Evolutionary conservation across 2,329 filamentous ascomycete species (phyloP).

Genomic region (Metarhizium sp.): DNA sequence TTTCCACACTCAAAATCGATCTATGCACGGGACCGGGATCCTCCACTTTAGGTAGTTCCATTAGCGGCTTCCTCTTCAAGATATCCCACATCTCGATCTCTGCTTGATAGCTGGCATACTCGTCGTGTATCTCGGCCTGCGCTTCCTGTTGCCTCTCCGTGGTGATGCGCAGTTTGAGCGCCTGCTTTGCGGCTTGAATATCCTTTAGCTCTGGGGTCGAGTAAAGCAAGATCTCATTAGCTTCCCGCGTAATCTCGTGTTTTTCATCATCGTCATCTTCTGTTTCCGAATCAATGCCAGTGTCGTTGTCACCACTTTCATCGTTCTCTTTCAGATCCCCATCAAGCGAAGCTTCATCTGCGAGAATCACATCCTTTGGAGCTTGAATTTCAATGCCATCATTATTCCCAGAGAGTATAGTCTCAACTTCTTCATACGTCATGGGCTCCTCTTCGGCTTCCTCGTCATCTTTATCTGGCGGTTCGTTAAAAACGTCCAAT

Average conservation of each 20-base stretch:
- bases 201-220: constrained; percentile 30
- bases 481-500: constrained; percentile 35
- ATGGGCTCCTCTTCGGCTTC: constrained; percentile 21
- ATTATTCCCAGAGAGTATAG: constrained; percentile 16
- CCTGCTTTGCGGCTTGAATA: constrained; percentile 23
- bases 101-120: constrained; percentile 27
- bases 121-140: constrained; percentile 33
- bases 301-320: constrained; percentile 10
- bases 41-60: constrained; percentile 20
- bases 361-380: neutral
- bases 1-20: constrained; percentile 23
- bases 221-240: constrained; percentile 31
- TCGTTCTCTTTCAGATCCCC: constrained; percentile 6
- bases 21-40: constrained; percentile 18
- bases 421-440: constrained; percentile 35
- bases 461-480: constrained; percentile 12
- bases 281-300: constrained; percentile 7
- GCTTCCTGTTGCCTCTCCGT: constrained; percentile 32
- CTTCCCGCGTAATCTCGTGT: constrained; percentile 24
- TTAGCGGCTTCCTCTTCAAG: constrained; percentile 28
- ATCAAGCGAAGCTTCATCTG: neutral
- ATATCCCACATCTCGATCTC: constrained; percentile 38
- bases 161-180: constrained; percentile 28
- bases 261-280: constrained; percentile 16
- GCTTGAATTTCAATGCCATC: neutral